Evolutionary conservation across 2,329 filamentous ascomycete genomes (phyloP).

Genomic region (Cercospora sp.): DNA sequence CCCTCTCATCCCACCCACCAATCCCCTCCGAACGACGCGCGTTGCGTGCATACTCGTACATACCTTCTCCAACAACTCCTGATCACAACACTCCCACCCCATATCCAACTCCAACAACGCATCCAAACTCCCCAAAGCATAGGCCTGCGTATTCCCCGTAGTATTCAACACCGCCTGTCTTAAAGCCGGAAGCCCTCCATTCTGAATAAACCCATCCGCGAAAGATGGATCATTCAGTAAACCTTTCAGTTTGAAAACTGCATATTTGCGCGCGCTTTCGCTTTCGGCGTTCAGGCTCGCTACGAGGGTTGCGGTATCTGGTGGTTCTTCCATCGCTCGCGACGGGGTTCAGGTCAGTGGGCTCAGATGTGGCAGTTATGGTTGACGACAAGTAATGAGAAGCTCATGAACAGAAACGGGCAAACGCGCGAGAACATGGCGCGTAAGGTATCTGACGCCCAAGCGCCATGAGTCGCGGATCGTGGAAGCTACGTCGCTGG

Average conservation of each 20-base stretch:
- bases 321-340: conserved; percentile 35
- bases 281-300: conserved; percentile 63
- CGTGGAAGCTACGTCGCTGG: neutral
- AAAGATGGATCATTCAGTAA: conserved; percentile 96
- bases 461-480: conserved; percentile 17
- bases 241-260: conserved; percentile 94
- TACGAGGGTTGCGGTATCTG: conserved; percentile 44
- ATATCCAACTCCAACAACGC: conserved; percentile 92
- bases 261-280: conserved; percentile 96
- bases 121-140: conserved; percentile 85
- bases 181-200: conserved; percentile 79
- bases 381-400: neutral
- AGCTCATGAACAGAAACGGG: conserved; percentile 24
- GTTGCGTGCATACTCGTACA: conserved; percentile 28
- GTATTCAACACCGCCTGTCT: conserved; percentile 80
- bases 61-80: conserved; percentile 68
- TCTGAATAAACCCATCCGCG: conserved; percentile 91
- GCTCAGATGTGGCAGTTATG: neutral
- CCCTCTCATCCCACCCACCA: neutral
- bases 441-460: neutral
- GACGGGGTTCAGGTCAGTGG: neutral
- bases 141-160: conserved; percentile 91
- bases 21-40: too few species aligned
- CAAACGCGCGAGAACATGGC: conserved; percentile 29
- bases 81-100: conserved; percentile 87